Conservation (phyloP, 1,139 yeast genomes). For the Citeromyces siamensis region DNA sequence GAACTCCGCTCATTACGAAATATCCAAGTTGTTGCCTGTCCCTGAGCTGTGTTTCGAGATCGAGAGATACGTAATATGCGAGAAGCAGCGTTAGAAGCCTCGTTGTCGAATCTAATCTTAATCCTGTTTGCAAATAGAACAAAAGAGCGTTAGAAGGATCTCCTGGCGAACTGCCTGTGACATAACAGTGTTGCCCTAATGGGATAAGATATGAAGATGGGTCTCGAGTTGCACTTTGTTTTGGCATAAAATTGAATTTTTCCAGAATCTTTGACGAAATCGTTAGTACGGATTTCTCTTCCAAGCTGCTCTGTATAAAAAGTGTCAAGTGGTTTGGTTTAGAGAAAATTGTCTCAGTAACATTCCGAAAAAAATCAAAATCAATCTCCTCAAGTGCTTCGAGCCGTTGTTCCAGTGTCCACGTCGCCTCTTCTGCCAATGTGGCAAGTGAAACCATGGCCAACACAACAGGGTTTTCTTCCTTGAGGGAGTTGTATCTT, state of each 20-base stretch:
- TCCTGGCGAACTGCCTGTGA: constrained; percentile 19
- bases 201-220: constrained; percentile 25
- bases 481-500: constrained; percentile 26
- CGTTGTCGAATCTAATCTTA: constrained; percentile 20
- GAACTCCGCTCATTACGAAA: constrained; percentile 38
- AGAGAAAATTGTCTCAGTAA: constrained; percentile 17
- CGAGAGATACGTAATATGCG: constrained; percentile 28
- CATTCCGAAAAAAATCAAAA: constrained; percentile 21
- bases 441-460: constrained; percentile 33
- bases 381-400: constrained; percentile 49
- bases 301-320: constrained; percentile 38
- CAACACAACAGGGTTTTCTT: constrained; percentile 27
- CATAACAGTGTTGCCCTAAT: constrained; percentile 21
- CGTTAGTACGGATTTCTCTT: not conserved
- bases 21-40: constrained; percentile 46
- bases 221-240: constrained; percentile 8
- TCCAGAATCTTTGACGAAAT: not conserved
- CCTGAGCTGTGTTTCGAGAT: constrained; percentile 33
- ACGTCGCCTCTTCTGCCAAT: constrained; percentile 39
- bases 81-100: constrained; percentile 30
- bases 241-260: constrained; percentile 7
- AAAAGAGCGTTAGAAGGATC: constrained; percentile 39
- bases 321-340: constrained; percentile 23
- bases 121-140: constrained; percentile 44
- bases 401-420: constrained; percentile 36